Base-by-base conservation (phyloP, 768 basidiomycete genomes). In the Chalciporus chontae region DNA sequence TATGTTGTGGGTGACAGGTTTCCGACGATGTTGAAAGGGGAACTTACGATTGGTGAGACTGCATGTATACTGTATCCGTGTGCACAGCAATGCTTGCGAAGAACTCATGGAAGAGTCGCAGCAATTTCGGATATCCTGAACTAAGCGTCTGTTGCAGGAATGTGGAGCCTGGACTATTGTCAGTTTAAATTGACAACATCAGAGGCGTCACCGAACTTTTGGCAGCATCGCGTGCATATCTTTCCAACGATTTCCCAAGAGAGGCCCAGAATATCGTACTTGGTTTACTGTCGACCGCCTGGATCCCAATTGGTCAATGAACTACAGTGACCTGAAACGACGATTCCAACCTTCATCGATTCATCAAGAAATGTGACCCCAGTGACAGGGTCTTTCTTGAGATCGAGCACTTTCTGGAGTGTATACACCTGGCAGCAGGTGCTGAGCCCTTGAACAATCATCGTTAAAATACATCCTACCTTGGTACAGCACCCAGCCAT, bases 31-130 rank as follows among this genome's bases (percentile, higher is more conserved):
- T 10, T 26, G 26, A 44, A 18, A 6, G 23, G 29, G 27, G 46
- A 43, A 47, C 66, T 54, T 46, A 90, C 92, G 90, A 93, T 70
- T 99, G 96, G 43, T 87, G 79, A 0, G 80, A 76, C 45, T 85
- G 81, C 0, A 82, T 85, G 65, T 98, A 98, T 6, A 90, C 73
- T 0, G 96, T 98, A 62, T 98, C 95, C 2, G 96, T 96, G 63
- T 97, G 90, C 10, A 95, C 87, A 3, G 92, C 84, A 45, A 98
- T 92, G 66, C 94, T 94, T 26, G 87, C 83, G 65, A 99, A 99
- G 71, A 99, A 96, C 36, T 94, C 93, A 48, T 99, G 96, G 70
- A 99, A 94, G 2, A 97, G 77, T 9, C 96, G 80, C 8, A 99
- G 67, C 3, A 99, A 74, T 43, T 81, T 80, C 3, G 94, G 92